Percentiles rank a stretch among this genome's conserved stretches.
Evolutionary conservation across 1,284 basidiomycete genomes (phyloP).

Genomic region (Apiotrichum laibachii): DNA sequence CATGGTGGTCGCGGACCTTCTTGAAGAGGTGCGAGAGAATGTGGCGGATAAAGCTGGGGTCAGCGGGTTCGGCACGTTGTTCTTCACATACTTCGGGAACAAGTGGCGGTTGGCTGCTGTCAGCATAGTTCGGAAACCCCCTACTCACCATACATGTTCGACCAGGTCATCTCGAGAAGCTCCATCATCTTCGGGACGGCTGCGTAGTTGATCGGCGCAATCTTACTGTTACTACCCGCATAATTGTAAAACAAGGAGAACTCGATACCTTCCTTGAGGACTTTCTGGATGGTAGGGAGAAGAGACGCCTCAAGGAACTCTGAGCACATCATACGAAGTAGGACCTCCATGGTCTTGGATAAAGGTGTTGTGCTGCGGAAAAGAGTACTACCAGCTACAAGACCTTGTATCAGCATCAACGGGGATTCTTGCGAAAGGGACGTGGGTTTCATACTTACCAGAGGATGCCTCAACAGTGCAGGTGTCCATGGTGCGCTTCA

Average conservation of each 20-base stretch:
- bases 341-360: slow-evolving; percentile 31
- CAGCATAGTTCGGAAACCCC: not conserved
- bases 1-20: slow-evolving; percentile 29
- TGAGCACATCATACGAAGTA: slow-evolving; percentile 31
- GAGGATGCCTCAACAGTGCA: slow-evolving; percentile 8
- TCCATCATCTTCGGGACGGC: slow-evolving; percentile 8
- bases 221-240: not conserved
- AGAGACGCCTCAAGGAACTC: slow-evolving; percentile 29
- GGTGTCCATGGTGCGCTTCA: slow-evolving; percentile 18
- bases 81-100: slow-evolving; percentile 28
- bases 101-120: slow-evolving; percentile 23
- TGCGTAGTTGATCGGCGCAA: slow-evolving; percentile 12
- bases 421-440: not conserved
- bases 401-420: not conserved
- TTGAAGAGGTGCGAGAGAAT: slow-evolving; percentile 28
- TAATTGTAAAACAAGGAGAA: slow-evolving; percentile 11
- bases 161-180: slow-evolving; percentile 27
- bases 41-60: slow-evolving; percentile 25
- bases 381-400: slow-evolving; percentile 27
- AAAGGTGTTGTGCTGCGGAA: slow-evolving; percentile 36
- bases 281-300: slow-evolving; percentile 24
- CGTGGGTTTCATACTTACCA: not conserved
- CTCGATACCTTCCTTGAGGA: slow-evolving; percentile 13
- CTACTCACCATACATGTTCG: slow-evolving; percentile 26
- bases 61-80: not conserved